Evolutionary conservation across 2,329 filamentous ascomycete species (phyloP).

Genomic region (Eutypa lata): DNA sequence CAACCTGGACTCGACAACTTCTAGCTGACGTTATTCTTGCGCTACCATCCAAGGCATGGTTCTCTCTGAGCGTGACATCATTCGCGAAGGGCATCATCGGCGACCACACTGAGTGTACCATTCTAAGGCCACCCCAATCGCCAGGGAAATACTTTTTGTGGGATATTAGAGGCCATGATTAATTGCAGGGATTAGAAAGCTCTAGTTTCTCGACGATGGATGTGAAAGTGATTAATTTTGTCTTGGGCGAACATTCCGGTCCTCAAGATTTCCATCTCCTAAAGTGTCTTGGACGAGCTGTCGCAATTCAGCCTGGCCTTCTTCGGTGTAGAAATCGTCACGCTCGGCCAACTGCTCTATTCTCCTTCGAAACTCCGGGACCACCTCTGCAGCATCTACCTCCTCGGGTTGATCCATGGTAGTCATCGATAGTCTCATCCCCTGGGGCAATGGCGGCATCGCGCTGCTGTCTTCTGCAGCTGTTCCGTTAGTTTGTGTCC

Average conservation of each 20-base stretch:
- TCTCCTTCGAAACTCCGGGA: slow-evolving; percentile 77
- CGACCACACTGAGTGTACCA: slow-evolving; percentile 47
- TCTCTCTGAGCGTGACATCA: slow-evolving; percentile 50
- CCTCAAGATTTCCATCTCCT: slow-evolving; percentile 59
- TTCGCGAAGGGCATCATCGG: slow-evolving; percentile 45
- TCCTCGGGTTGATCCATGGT: slow-evolving; percentile 61
- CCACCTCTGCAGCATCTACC: slow-evolving; percentile 61
- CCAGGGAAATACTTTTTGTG: slow-evolving; percentile 57
- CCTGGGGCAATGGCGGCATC: slow-evolving; percentile 66
- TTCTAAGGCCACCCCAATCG: slow-evolving; percentile 49
- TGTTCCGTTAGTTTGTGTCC: slow-evolving; percentile 22
- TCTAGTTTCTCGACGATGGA: background rate
- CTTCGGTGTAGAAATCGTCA: slow-evolving; percentile 77
- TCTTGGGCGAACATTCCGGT: slow-evolving; percentile 62
- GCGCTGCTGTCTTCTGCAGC: slow-evolving; percentile 29
- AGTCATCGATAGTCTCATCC: slow-evolving; percentile 73
- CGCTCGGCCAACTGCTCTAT: slow-evolving; percentile 87
- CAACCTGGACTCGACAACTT: slow-evolving; percentile 48
- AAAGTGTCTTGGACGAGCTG: slow-evolving; percentile 79
- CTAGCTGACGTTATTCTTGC: slow-evolving; percentile 43
- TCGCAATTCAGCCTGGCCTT: slow-evolving; percentile 76
- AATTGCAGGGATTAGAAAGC: slow-evolving; percentile 8
- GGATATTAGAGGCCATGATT: slow-evolving; percentile 51
- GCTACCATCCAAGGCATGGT: slow-evolving; percentile 49
- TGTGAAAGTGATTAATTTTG: slow-evolving; percentile 43